Conservation (phyloP, 352 stramenopile genomes). For the Phytopythium litorale region DNA sequence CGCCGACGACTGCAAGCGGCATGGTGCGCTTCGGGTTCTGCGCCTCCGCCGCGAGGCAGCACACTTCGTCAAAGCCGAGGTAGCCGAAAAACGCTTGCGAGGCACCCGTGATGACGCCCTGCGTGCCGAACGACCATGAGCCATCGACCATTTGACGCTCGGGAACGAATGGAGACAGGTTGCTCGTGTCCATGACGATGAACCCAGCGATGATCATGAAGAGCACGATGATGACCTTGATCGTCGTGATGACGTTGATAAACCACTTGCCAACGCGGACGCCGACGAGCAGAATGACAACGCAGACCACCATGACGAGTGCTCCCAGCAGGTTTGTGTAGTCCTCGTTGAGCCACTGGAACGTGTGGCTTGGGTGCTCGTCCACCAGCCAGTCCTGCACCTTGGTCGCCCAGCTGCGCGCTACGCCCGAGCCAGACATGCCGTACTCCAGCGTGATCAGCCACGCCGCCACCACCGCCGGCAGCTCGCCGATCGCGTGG, state of each 20-base stretch:
- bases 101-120: conserved; percentile 75
- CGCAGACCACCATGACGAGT: conserved; percentile 48
- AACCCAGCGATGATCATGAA: conserved; percentile 89
- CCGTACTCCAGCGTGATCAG: conserved; percentile 87
- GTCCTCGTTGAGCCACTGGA: conserved; percentile 36
- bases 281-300: conserved; percentile 54
- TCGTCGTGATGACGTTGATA: conserved; percentile 67
- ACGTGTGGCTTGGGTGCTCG: conserved; percentile 19
- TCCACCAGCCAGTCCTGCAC: conserved; percentile 47
- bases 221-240: conserved; percentile 66
- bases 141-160: neutral
- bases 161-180: conserved; percentile 68
- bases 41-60: conserved; percentile 78
- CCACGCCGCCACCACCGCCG: conserved; percentile 74
- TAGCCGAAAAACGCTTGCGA: conserved; percentile 93
- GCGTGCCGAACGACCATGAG: conserved; percentile 28
- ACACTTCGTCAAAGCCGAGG: conserved; percentile 93
- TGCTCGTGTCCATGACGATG: conserved; percentile 58
- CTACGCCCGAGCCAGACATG: conserved; percentile 77
- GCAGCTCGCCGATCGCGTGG: conserved; percentile 83
- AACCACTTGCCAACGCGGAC: conserved; percentile 77
- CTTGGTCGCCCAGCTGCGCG: conserved; percentile 88
- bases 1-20: conserved; percentile 75
- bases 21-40: conserved; percentile 79
- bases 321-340: conserved; percentile 38